Base-by-base conservation (phyloP, 169 alveolate genomes). In the Plasmodium chabaudi region DNA sequence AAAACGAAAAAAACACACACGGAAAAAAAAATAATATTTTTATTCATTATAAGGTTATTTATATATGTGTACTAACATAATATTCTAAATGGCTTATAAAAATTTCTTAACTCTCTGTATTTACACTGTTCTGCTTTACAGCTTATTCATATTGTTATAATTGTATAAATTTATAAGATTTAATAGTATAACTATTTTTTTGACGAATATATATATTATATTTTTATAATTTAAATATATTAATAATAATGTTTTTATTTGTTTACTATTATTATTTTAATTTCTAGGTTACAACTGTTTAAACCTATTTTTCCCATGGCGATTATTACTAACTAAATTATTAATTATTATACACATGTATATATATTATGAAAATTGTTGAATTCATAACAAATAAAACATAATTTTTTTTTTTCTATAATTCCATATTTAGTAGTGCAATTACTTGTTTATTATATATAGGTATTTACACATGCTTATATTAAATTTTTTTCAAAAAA, bases 101-200 rank as follows among this genome's bases (percentile, higher is more conserved):
- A 15, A 46, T 15, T 15, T 9, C 19, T 73, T 46, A 65, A 79
- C 89, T 79, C 89, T 79, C 89, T 79, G 82, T 70, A 60, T 60
- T 51, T 44, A 79, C 89, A 79, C 82, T 55, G 70, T 53, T 64
- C 47, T 79, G 55, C 59, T 53, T 79, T 65, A 34, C 42, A 34
- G 42, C 42, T 34, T 34, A 34, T 34, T 34, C 6, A 34, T 34
- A 34, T 34, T 34, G 42, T 0, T 34, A 34, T 3, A 34, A 34
- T 34, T 34, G 42, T 34, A 34, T 34, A 34, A 34, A 34, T 34
- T 34, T 34, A 34, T 34, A 3, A 34, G 7, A 34, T 3, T 34
- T 34, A 34, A 34, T 34, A 34, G 42, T 34, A 3, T 34, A 34
- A 34, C 7, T 3, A 34, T 34, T 34, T 34, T 34, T 34, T 34